Conservation (phyloP, 257 asterid species). For the Solanum lycopersicoides region DNA sequence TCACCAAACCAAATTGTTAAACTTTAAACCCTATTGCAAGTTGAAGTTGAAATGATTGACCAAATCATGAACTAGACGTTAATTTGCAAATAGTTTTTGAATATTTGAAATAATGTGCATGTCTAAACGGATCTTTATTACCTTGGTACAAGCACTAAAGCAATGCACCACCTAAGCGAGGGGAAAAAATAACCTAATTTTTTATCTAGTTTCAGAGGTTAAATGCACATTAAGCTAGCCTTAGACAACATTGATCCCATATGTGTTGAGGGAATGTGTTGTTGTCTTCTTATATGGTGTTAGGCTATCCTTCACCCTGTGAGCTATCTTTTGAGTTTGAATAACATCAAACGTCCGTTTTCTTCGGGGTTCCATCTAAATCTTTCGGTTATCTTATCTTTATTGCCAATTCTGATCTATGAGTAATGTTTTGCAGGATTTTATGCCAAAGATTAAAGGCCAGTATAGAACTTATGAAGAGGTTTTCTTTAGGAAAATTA, state of each 20-base stretch:
- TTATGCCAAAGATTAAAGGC: constrained; percentile 52
- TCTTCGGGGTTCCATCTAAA: neutral
- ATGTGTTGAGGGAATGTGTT: neutral
- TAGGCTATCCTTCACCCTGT: neutral
- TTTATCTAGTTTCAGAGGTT: neutral
- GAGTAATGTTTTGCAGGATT: constrained; percentile 38
- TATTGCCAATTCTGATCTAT: neutral
- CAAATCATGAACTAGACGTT: neutral
- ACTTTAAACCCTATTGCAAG: neutral
- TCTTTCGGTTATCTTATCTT: neutral
- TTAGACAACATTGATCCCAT: neutral
- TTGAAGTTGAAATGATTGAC: neutral
- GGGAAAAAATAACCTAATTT: neutral
- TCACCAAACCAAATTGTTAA: neutral
- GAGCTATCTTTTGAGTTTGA: neutral
- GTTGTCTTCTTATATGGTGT: neutral
- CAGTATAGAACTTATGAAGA: constrained; percentile 60
- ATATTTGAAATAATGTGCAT: neutral
- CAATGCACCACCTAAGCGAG: neutral
- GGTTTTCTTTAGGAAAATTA: constrained; percentile 50
- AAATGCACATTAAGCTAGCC: neutral
- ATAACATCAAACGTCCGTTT: neutral
- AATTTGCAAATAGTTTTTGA: neutral
- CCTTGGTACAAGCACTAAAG: neutral
- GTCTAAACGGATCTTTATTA: neutral